These are phyloP conservation scores for Plasmodium vivax DNA, from an alignment of 169 alveolate species.

Conservation along the genomic window DNA sequence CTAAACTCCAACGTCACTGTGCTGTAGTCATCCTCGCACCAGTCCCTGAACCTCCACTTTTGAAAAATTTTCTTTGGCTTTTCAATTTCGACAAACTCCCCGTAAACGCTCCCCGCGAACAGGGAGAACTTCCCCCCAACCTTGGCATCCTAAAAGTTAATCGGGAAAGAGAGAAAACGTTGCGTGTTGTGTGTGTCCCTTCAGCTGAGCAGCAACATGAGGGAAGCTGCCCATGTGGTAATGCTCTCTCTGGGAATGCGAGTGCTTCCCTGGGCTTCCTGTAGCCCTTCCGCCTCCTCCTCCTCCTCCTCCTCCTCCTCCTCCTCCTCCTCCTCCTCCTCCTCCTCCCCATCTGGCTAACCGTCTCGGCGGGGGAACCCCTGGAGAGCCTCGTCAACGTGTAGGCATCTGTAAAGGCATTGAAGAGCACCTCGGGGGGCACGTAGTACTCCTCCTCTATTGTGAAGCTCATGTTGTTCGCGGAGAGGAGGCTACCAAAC, in stretches of 20 bases:
- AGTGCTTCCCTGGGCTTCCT: neutral
- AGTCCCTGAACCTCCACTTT: conserved; percentile 62
- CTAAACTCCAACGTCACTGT: conserved; percentile 41
- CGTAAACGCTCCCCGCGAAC: conserved; percentile 38
- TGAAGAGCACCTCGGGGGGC: conserved; percentile 64
- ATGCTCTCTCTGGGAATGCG: neutral
- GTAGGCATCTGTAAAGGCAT: conserved; percentile 46
- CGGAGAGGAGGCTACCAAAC: neutral
- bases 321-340: neutral
- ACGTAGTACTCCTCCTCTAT: conserved; percentile 58
- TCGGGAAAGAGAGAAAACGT: neutral
- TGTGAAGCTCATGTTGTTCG: conserved; percentile 36
- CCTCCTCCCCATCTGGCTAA: neutral
- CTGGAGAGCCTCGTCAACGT: conserved; percentile 62
- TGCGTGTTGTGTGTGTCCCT: neutral
- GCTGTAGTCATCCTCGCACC: conserved; percentile 52
- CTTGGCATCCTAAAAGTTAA: conserved; percentile 17
- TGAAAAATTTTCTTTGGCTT: conserved; percentile 23
- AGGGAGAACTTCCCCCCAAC: conserved; percentile 69
- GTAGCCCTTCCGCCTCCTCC: neutral
- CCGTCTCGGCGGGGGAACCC: conserved; percentile 67
- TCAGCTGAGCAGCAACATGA: neutral
- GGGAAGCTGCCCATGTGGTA: no score
- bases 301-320: neutral
- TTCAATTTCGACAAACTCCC: conserved; percentile 28